A percentile compares a stretch with the other conserved stretches of the same genome.
phyloP scores from a whole-genome alignment of 805 yeast species.

The Lipomyces spencermartinsiae region DNA sequence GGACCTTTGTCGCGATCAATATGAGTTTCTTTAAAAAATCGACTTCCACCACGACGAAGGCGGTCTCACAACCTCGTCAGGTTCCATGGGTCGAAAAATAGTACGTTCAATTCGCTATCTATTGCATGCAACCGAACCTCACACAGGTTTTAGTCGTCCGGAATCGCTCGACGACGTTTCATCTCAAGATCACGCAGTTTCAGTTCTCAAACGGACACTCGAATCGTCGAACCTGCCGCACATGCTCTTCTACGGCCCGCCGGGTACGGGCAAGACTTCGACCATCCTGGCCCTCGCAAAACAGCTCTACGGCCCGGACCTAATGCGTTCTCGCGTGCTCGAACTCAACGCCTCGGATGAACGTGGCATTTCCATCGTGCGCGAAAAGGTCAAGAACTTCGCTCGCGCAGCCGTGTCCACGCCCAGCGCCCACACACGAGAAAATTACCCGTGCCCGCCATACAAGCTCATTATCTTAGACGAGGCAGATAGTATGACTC shows the following conservation, averaged over 20 bases:
- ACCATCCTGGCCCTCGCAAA: slow-evolving; percentile 83
- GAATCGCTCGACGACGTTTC: slow-evolving; percentile 83
- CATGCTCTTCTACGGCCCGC: slow-evolving; percentile 91
- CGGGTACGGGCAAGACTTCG: slow-evolving; percentile 92
- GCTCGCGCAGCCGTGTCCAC: slow-evolving; percentile 86
- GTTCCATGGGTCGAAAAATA: slow-evolving; percentile 93
- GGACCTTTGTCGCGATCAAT: background rate
- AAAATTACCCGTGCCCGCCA: slow-evolving; percentile 92
- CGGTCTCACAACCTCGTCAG: slow-evolving; percentile 23
- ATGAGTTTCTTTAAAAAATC: slow-evolving; percentile 9
- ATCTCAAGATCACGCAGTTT: slow-evolving; percentile 89
- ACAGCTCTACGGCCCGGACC: slow-evolving; percentile 75
- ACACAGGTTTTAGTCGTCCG: slow-evolving; percentile 69
- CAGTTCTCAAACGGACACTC: slow-evolving; percentile 78
- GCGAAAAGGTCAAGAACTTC: slow-evolving; percentile 83
- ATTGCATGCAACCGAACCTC: background rate
- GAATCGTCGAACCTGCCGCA: slow-evolving; percentile 86
- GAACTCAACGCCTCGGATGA: slow-evolving; percentile 92
- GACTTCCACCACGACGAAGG: background rate
- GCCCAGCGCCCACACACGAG: slow-evolving; percentile 71
- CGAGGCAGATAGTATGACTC: slow-evolving; percentile 97
- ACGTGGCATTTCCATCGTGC: slow-evolving; percentile 85
- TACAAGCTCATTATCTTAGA: slow-evolving; percentile 90
- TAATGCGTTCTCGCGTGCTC: slow-evolving; percentile 72
- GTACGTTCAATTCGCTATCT: slow-evolving; percentile 44